These are phyloP conservation scores for Suillus subluteus DNA, from an alignment of 768 basidiomycete species.

Conservation along the genomic window DNA sequence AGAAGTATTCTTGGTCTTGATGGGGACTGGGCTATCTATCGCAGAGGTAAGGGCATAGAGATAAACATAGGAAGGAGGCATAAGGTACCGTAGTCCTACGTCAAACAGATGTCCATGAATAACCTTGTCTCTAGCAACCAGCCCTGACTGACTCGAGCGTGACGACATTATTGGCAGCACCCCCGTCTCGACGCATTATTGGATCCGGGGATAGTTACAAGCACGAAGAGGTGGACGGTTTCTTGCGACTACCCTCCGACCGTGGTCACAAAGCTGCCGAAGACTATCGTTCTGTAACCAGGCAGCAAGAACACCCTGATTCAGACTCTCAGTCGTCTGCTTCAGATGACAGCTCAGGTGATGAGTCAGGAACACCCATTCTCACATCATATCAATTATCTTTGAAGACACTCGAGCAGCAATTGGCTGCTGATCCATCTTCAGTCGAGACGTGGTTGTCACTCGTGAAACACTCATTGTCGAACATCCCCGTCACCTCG, in stretches of 20 bases:
- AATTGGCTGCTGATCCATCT: conserved; percentile 52
- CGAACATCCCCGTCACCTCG: conserved; percentile 60
- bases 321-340: conserved; percentile 40
- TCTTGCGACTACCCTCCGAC: conserved; percentile 58
- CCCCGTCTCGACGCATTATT: conserved; percentile 54
- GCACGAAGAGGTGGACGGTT: conserved; percentile 69
- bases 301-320: conserved; percentile 30
- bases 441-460: conserved; percentile 63
- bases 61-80: conserved; percentile 46
- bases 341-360: conserved; percentile 39
- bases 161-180: conserved; percentile 53
- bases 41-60: conserved; percentile 63
- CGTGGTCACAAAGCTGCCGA: conserved; percentile 37
- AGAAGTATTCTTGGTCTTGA: conserved; percentile 67
- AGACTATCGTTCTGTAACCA: conserved; percentile 56
- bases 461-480: conserved; percentile 64
- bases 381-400: conserved; percentile 62
- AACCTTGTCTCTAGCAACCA: conserved; percentile 39
- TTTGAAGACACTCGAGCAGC: conserved; percentile 60
- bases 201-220: conserved; percentile 42
- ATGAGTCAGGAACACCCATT: conserved; percentile 32
- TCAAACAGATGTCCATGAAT: conserved; percentile 13
- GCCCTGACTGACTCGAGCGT: conserved; percentile 61
- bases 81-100: conserved; percentile 40
- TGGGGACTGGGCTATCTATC: conserved; percentile 49